Conservation (phyloP, 2,329 filamentous ascomycete genomes). For the Lizonia empirigonia region DNA sequence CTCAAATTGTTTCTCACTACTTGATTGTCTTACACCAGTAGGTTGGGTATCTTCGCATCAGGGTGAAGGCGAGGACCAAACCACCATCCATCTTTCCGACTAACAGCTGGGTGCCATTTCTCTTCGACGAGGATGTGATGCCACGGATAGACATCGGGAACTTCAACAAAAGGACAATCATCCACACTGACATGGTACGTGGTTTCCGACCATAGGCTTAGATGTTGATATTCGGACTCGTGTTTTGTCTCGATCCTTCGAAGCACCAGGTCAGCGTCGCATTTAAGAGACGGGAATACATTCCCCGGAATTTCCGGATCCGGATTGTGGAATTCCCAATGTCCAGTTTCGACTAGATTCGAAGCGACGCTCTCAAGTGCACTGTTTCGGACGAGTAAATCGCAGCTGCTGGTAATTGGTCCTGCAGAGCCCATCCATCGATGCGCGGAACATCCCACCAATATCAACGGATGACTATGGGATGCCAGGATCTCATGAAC, state of each 20-base stretch:
- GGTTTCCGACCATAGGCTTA: neutral
- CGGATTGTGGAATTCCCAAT: neutral
- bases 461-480: neutral
- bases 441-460: neutral
- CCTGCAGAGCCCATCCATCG: neutral
- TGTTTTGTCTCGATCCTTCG: neutral
- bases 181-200: neutral
- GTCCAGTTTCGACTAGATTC: neutral
- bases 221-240: neutral
- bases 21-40: neutral
- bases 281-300: neutral
- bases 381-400: neutral
- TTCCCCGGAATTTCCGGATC: too few species aligned
- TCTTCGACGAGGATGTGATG: conserved; percentile 11
- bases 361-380: neutral
- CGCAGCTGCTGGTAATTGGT: neutral
- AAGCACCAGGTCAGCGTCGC: neutral
- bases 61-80: conserved; percentile 12
- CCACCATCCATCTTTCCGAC: conserved; percentile 9
- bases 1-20: too few species aligned
- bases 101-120: conserved; percentile 14
- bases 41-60: neutral
- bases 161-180: neutral
- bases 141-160: neutral
- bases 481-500: neutral